Evolutionary conservation across 169 alveolate species (phyloP), one percentile per base, ranked within the genome.

Genomic region (Neospora caninum): DNA sequence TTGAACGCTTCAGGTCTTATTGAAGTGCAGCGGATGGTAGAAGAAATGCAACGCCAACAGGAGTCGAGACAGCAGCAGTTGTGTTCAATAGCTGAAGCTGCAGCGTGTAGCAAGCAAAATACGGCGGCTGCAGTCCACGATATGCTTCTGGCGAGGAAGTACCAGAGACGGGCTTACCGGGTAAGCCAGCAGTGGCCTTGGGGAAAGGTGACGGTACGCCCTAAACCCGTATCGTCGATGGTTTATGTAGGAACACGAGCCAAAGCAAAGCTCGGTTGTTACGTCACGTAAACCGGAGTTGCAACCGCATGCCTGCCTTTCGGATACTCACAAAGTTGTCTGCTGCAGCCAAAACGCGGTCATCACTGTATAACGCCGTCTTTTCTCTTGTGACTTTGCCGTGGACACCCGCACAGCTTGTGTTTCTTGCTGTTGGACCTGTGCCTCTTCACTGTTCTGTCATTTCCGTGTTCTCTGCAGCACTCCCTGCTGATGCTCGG

Each of bases 91-190:
- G 89, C 54, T 16, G 89, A 82, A 45, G 89, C 89, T 49, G 89
- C 89, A 25, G 67, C 89, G 34, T 41, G 54, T 69, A 82, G 69
- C 41, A 82, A 41, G 9, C 69, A 82, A 31, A 82, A 82, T 69
- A 82, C 89, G 67, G 67, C 54, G 49, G 58, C 54, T 29, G 89
- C 89, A 0, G 67, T 82, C 22, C 69, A 43, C 36, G 89, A 82
- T 36, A 39, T 82, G 69, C 89, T 82, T 29, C 67, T 82, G 67
- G 89, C 89, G 41, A 36, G 89, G 36, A 82, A 82, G 41, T 82
- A 82, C 67, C 89, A 82, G 67, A 25, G 89, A 45, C 54, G 89
- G 39, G 89, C 89, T 16, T 82, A 31, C 89, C 31, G 38, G 89
- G 89, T 82, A 36, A 36, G 89, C 27, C 39, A 34, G 45, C 41